Evolutionary conservation across 1,139 yeast species (phyloP).

Genomic region (Kodamaea fungicola): DNA sequence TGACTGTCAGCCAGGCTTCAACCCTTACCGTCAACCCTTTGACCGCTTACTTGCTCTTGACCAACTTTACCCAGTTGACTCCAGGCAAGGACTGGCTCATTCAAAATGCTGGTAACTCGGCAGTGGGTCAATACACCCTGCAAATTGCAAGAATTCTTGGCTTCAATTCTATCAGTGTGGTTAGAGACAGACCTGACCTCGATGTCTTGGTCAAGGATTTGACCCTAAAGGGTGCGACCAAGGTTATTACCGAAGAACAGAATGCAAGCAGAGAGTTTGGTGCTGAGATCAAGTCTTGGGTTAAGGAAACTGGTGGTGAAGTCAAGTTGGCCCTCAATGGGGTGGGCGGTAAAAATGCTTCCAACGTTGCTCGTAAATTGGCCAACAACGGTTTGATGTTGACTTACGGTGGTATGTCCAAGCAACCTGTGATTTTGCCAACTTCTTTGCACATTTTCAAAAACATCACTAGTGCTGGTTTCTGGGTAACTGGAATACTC

Average conservation of each 20-base stretch:
- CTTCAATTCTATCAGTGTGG: constrained; percentile 77
- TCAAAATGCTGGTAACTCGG: constrained; percentile 95
- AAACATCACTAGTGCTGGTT: constrained; percentile 80
- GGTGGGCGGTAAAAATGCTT: constrained; percentile 84
- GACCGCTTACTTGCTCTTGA: constrained; percentile 88
- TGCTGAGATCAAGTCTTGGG: constrained; percentile 59
- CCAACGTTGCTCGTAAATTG: constrained; percentile 79
- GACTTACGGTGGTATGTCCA: constrained; percentile 98
- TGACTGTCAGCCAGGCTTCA: constrained; percentile 69
- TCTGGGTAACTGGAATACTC: constrained; percentile 86
- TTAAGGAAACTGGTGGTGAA: constrained; percentile 50
- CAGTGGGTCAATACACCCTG: constrained; percentile 91
- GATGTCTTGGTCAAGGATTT: constrained; percentile 62
- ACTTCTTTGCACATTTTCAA: constrained; percentile 88
- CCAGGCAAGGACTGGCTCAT: constrained; percentile 85
- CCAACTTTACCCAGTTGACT: constrained; percentile 57
- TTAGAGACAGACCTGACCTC: constrained; percentile 78
- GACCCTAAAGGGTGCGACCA: constrained; percentile 68
- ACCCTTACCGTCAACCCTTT: constrained; percentile 89
- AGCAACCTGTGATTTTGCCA: constrained; percentile 87
- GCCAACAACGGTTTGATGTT: constrained; percentile 65
- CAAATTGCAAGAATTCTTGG: constrained; percentile 83
- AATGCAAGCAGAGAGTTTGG: constrained; percentile 65
- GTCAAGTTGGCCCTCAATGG: constrained; percentile 83
- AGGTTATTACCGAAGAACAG: constrained; percentile 87